Base-by-base conservation (phyloP, 495 filamentous ascomycete species). In the Lasiosphaeriaceae sp. region DNA sequence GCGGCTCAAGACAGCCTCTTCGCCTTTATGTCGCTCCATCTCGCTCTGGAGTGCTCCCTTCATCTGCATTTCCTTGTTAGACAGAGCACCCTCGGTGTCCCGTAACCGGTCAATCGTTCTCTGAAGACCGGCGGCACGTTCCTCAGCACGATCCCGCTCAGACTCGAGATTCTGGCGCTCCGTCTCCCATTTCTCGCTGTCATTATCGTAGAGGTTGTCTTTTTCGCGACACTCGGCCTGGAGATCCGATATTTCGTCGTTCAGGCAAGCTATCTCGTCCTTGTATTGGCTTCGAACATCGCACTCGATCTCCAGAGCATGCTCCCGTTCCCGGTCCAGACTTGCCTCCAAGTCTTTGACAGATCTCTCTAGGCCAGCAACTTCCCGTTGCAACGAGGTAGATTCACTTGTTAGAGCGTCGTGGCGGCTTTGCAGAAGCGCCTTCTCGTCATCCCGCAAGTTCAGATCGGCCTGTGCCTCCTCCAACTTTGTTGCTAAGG, bases 151-250 rank as follows among this genome's bases (percentile, higher is more conserved):
- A 51, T 86, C 81, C 50, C 82, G 83, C 57, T 89, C 84, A 5
- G 83, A 74, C 56, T 89, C 80, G 11, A 93, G 71, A 48, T 77
- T 77, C 39, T 82, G 82, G 58, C 77, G 84, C 57, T 85, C 81
- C 21, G 80, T 79, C 26, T 87, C 80, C 89, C 88, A 92, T 49
- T 84, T 82, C 46, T 89, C 85, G 63, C 83, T 79, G 57, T 89
- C 84, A 56, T 86, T 79, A 29, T 86, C 83, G 70, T 86, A 84
- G 21, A 85, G 76, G 29, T 83, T 83, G 63, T 90, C 85, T 53
- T 88, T 86, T 59, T 90, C 86, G 59, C 87, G 82, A n/a, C 90
- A 77, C 54, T 90, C 85, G 34, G 83, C 83, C 39, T 86, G 81
- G 11, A 91, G 78, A 55, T 83, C 76, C 26, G 89, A 84, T 29